phyloP scores from a whole-genome alignment of 2,329 filamentous ascomycete species.

The Diaporthe sp. region DNA sequence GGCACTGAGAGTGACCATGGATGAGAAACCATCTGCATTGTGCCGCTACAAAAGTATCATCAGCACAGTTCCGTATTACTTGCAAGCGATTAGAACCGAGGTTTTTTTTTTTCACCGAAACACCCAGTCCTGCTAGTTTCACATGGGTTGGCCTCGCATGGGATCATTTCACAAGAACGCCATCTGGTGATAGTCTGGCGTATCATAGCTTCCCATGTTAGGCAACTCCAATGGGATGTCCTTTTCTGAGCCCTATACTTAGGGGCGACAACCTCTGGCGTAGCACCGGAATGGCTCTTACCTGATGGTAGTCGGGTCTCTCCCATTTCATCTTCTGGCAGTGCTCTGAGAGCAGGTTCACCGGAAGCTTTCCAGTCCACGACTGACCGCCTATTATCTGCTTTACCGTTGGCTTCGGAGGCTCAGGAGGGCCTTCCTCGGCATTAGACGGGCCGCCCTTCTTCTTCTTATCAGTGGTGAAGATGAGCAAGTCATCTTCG shows the following conservation, averaged over 20 bases:
- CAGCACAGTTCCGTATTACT: constrained; percentile 17
- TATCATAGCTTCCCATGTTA: too few relatives aligned
- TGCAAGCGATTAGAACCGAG: too few relatives aligned
- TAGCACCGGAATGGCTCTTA: constrained; percentile 51
- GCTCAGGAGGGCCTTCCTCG: constrained; percentile 52
- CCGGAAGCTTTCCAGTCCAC: constrained; percentile 97
- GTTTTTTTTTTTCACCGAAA: neutral
- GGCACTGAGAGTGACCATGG: constrained; percentile 82
- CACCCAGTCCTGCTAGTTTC: neutral
- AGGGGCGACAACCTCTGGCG: neutral
- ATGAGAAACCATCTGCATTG: constrained; percentile 80
- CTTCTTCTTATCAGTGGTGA: constrained; percentile 70
- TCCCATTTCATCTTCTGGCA: constrained; percentile 98
- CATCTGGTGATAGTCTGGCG: neutral
- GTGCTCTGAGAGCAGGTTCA: constrained; percentile 93
- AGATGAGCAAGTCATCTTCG: constrained; percentile 68
- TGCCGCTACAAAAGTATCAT: constrained; percentile 61
- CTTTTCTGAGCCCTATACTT: neutral
- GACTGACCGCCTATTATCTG: constrained; percentile 94
- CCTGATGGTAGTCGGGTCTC: constrained; percentile 90
- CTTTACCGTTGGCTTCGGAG: constrained; percentile 74
- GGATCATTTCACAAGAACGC: neutral
- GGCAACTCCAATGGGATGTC: neutral
- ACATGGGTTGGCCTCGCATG: neutral
- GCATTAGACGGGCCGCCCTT: constrained; percentile 50